Conservation (phyloP, 1,284 basidiomycete genomes). For the Cryptococcus deneoformans region DNA sequence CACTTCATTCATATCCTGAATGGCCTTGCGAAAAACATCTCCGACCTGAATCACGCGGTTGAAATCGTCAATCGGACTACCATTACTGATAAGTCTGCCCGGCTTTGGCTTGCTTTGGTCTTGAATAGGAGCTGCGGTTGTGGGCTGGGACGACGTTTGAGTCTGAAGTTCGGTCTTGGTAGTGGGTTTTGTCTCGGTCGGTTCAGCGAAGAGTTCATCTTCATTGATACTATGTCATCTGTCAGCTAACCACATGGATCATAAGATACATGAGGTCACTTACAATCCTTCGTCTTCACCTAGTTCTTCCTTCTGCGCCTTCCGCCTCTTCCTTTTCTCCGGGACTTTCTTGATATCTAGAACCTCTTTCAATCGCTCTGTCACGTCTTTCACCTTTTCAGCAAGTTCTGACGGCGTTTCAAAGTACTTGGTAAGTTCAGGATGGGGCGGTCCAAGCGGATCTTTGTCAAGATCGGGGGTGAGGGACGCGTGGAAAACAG, state of each 20-base stretch:
- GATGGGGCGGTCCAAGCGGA: conserved; percentile 79
- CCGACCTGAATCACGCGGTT: conserved; percentile 29
- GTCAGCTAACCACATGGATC: neutral
- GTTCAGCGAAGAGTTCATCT: conserved; percentile 27
- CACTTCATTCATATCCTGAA: conserved; percentile 65
- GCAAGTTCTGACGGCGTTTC: conserved; percentile 69
- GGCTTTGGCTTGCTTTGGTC: conserved; percentile 26
- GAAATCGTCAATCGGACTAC: conserved; percentile 20
- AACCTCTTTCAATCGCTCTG: conserved; percentile 61
- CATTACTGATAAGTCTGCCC: conserved; percentile 59
- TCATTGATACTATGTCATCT: neutral
- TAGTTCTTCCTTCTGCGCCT: conserved; percentile 42
- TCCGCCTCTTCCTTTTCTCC: conserved; percentile 53
- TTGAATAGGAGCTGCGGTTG: conserved; percentile 2
- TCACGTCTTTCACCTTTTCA: conserved; percentile 56
- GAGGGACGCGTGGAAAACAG: conserved; percentile 78
- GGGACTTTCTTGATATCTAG: conserved; percentile 65
- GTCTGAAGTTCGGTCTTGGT: conserved; percentile 1
- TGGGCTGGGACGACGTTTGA: neutral
- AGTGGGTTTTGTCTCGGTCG: conserved; percentile 8
- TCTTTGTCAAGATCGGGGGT: conserved; percentile 68
- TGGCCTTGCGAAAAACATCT: conserved; percentile 73
- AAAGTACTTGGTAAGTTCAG: conserved; percentile 77
- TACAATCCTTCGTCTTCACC: conserved; percentile 55
- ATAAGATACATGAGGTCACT: conserved; percentile 8